Conservation (phyloP, 768 basidiomycete genomes). For the Cyclocybe cylindracea region DNA sequence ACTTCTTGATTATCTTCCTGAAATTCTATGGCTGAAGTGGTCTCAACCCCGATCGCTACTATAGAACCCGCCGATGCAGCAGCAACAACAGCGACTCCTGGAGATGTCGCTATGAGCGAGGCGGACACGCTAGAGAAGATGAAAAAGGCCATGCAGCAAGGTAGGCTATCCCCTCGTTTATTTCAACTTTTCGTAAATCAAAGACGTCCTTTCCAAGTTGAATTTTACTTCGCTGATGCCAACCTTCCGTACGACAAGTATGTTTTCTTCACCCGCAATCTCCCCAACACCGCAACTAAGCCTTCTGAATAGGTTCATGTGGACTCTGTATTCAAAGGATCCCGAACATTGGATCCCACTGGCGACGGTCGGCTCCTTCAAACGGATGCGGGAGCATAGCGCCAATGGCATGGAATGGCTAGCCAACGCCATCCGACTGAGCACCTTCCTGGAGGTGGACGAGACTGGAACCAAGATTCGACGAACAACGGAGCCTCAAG, state of each 20-base stretch:
- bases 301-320: constrained; percentile 75
- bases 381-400: constrained; percentile 83
- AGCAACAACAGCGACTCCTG: constrained; percentile 10
- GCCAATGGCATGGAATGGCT: constrained; percentile 68
- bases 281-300: background rate
- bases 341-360: constrained; percentile 90
- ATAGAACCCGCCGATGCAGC: constrained; percentile 21
- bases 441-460: constrained; percentile 69
- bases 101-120: constrained; percentile 21
- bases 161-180: constrained; percentile 31
- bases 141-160: constrained; percentile 54
- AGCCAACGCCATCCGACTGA: constrained; percentile 59
- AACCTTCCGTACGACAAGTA: constrained; percentile 92
- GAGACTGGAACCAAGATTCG: constrained; percentile 73
- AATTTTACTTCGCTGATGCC: constrained; percentile 97
- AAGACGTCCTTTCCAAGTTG: constrained; percentile 52
- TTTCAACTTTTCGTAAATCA: background rate
- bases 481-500: constrained; percentile 71
- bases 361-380: constrained; percentile 87
- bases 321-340: constrained; percentile 82
- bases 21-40: constrained; percentile 25
- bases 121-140: constrained; percentile 40
- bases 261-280: constrained; percentile 10
- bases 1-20: constrained; percentile 6
- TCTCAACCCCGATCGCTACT: background rate